phyloP scores from a whole-genome alignment of 1,284 basidiomycete species.

The Trametes versicolor region DNA sequence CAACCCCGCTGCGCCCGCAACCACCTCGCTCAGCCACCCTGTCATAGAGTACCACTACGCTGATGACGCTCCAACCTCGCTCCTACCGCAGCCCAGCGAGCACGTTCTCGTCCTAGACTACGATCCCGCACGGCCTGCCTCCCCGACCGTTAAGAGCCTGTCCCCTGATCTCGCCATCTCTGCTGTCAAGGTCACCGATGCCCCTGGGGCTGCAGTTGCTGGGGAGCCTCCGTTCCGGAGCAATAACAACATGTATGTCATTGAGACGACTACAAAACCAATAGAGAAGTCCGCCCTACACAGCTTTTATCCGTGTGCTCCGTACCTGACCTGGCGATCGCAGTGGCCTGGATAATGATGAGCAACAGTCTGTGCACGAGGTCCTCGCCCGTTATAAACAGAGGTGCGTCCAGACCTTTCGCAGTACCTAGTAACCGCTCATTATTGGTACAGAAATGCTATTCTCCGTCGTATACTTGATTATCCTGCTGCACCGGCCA shows the following conservation, averaged over 20 bases:
- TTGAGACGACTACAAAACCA: constrained; percentile 63
- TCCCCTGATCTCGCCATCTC: constrained; percentile 67
- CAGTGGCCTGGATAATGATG: constrained; percentile 43
- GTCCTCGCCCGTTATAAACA: constrained; percentile 70
- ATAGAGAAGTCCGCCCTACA: constrained; percentile 41
- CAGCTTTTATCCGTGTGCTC: constrained; percentile 5
- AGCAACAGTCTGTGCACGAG: constrained; percentile 54
- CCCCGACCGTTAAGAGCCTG: constrained; percentile 65
- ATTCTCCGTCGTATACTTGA: constrained; percentile 64
- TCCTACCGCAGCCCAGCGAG: constrained; percentile 69
- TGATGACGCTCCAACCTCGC: constrained; percentile 71
- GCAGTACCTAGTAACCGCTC: background rate
- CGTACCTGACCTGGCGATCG: constrained; percentile 22
- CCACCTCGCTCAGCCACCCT: constrained; percentile 70
- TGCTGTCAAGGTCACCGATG: constrained; percentile 69
- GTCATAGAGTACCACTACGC: constrained; percentile 83
- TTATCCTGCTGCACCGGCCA: constrained; percentile 47
- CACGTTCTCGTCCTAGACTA: constrained; percentile 79
- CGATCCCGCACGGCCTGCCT: constrained; percentile 49
- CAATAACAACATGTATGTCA: constrained; percentile 74
- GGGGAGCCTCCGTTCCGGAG: constrained; percentile 57
- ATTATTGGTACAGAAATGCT: constrained; percentile 58
- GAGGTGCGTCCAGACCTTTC: constrained; percentile 51
- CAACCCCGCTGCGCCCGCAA: constrained; percentile 46
- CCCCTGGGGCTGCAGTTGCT: constrained; percentile 69